Conservation (phyloP, 2,329 filamentous ascomycete species). For the Elsinoe arachidis region DNA sequence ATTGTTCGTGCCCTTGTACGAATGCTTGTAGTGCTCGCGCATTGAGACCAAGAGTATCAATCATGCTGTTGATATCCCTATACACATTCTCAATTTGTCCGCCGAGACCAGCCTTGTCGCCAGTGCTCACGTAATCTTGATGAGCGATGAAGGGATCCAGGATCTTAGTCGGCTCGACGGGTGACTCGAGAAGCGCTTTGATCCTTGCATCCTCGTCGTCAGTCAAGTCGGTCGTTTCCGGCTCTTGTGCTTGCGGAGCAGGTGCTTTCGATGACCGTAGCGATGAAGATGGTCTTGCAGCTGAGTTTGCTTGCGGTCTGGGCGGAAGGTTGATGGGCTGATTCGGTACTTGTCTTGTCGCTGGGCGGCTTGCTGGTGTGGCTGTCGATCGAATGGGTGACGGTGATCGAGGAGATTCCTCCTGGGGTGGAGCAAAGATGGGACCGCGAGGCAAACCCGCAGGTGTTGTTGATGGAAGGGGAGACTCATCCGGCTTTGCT, state of each 20-base stretch:
- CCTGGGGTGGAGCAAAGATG: conserved; percentile 15
- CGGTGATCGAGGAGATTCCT: conserved; percentile 52
- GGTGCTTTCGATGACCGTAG: conserved; percentile 21
- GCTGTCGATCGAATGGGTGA: conserved; percentile 58
- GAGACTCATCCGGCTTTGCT: neutral
- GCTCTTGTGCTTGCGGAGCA: conserved; percentile 29
- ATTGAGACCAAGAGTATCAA: conserved; percentile 85
- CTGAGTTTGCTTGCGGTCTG: conserved; percentile 9
- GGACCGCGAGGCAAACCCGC: conserved; percentile 17
- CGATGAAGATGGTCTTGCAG: conserved; percentile 20
- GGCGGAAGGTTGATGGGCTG: conserved; percentile 17
- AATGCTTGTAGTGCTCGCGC: conserved; percentile 55
- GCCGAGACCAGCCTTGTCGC: conserved; percentile 34
- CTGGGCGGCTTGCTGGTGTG: conserved; percentile 33
- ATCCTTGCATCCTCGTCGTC: conserved; percentile 64
- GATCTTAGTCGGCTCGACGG: conserved; percentile 51
- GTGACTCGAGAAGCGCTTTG: conserved; percentile 52
- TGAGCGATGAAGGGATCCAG: conserved; percentile 60
- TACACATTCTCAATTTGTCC: conserved; percentile 50
- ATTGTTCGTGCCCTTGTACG: conserved; percentile 57
- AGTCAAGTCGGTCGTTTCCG: conserved; percentile 42
- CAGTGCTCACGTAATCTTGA: conserved; percentile 36
- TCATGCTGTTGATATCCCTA: conserved; percentile 84
- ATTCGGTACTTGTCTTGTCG: conserved; percentile 13
- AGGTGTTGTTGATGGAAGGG: conserved; percentile 15